Base-by-base conservation (phyloP, 306 rosid genomes). In the Cicer chorassanicum region DNA sequence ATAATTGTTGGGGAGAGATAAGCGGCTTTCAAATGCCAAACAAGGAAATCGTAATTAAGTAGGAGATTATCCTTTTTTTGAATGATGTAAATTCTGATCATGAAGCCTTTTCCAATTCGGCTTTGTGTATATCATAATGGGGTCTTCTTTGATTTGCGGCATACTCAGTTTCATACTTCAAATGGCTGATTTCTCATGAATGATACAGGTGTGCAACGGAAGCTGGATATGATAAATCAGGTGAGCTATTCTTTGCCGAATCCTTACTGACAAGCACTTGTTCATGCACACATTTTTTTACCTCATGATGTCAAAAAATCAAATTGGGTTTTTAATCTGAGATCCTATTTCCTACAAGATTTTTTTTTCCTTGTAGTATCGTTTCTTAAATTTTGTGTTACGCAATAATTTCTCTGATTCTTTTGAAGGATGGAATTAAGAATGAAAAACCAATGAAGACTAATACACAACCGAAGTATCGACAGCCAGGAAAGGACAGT, bases 181-280 rank as follows among this genome's bases (percentile, higher is more conserved):
- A 45, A 24, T 40, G 9, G 16, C 24, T 55, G 24, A 43, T 60
- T 72, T 76, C 83, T 88, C n/a, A 82, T 40, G 24, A 70, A 78
- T 84, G 19, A 68, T 78, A 38, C 92, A 95, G 98, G 97, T 69
- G 99, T 90, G 80, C 99, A 92, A 51, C 96, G 98, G 76, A 95
- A 92, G 78, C 89, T 92, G 85, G 97, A 95, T 74, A 65, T 86
- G 93, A 83, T 71, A 39, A 84, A 88, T 83, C 91, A 85, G 93
- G 99, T 90, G 44, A 82, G 85, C 34, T 65, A 11, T 69, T 50
- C 41, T 49, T 49, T 50, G 40, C 57, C 15, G 12, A 38, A 18
- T 36, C 10, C 62, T 39, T 50, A 18, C n/a, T 9, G 6, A 64
- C 75, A 13, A 56, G 55, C 70, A 5, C 48, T 44, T 67, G n/a